Base-by-base conservation (phyloP, 768 basidiomycete species). In the Paxillus involutus region DNA sequence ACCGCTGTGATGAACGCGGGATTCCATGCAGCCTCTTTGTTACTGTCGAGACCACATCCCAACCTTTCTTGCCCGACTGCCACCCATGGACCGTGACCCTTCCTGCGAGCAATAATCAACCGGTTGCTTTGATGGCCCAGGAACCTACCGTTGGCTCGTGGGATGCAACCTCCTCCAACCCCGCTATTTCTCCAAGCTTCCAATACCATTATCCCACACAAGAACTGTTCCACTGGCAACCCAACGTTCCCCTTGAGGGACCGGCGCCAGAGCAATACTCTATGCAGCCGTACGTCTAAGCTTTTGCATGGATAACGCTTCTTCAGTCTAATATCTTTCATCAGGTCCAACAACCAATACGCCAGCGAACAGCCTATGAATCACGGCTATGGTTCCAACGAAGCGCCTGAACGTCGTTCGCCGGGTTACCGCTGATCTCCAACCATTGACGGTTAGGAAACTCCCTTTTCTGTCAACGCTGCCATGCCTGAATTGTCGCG, bases 21-120 rank as follows among this genome's bases (percentile, higher is more conserved):
- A 44, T 19, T 0, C 7, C 6, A 0, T 68, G 65, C 37, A 68
- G 66, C 9, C 24, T 62, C 33, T 68, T 61, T 21, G 6, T 8
- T 13, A 12, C 55, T 17, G 40, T 39, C 5, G 53, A 60, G 33
- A 45, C 29, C 9, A n/a, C n/a, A n/a, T n/a, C n/a, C n/a, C n/a
- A n/a, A n/a, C n/a, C n/a, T n/a, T n/a, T n/a, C n/a, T n/a, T n/a
- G n/a, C n/a, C n/a, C n/a, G 29, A 10, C 4, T 6, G 13, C 14
- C 26, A 6, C 7, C 29, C 5, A n/a, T 45, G 44, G 44, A 17
- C 14, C 14, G 0, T 6, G 21, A 21, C 47, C 21, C 24, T 26
- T 16, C 19, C 39, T 13, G 12, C 29, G n/a, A n/a, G 12, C 19
- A 9, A 29, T 17, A 49, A 10, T 12, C 48, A 30, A 30, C 11